Conservation (phyloP, 495 filamentous ascomycete genomes). For the Aspergillus hancockii region DNA sequence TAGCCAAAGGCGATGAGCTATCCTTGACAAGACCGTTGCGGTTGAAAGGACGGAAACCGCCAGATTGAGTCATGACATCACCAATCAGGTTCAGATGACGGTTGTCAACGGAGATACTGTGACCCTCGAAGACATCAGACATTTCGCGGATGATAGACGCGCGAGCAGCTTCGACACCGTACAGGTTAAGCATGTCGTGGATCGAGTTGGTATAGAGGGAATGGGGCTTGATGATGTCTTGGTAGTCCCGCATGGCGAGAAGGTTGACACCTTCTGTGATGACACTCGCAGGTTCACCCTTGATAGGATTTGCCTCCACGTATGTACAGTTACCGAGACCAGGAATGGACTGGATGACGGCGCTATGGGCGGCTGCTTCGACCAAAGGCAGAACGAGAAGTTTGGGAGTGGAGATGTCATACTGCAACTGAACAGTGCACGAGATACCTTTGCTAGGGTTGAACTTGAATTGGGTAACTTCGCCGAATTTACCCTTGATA, state of each 20-base stretch:
- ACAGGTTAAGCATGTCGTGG: constrained; percentile 74
- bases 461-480: constrained; percentile 76
- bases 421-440: constrained; percentile 83
- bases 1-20: constrained; percentile 85
- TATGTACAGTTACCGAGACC: constrained; percentile 71
- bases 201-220: constrained; percentile 91
- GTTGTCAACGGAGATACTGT: constrained; percentile 91
- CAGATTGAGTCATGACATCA: constrained; percentile 92
- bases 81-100: constrained; percentile 94
- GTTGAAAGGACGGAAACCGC: constrained; percentile 86
- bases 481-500: constrained; percentile 61
- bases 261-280: constrained; percentile 88
- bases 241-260: constrained; percentile 82
- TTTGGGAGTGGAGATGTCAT: constrained; percentile 78
- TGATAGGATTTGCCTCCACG: constrained; percentile 62
- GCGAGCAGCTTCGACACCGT: constrained; percentile 92
- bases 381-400: constrained; percentile 89
- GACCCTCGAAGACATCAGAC: constrained; percentile 79
- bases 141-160: constrained; percentile 85
- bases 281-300: constrained; percentile 57
- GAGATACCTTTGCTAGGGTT: constrained; percentile 71
- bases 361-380: constrained; percentile 69
- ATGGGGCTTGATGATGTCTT: constrained; percentile 84
- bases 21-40: constrained; percentile 77
- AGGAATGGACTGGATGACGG: constrained; percentile 85